Base-by-base conservation (phyloP, 2,329 filamentous ascomycete species). In the Nemania sp. region DNA sequence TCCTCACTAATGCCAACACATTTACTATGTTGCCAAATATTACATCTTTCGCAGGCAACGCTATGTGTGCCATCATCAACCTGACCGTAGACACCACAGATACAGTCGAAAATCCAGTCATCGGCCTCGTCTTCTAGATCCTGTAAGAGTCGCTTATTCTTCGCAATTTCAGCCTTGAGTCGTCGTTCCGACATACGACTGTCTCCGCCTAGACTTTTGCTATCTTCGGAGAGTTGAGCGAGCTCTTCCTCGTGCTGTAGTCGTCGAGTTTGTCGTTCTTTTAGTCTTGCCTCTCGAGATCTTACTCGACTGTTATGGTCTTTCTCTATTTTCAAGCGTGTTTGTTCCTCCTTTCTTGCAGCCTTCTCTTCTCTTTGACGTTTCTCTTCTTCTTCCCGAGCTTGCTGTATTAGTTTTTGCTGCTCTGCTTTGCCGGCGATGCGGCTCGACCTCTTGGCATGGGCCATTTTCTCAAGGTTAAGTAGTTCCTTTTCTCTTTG, bases 61-160 rank as follows among this genome's bases (percentile, higher is more conserved):
- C 94, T 97, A 77, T 97, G 94, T 7, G 93, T 91, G 41, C 96
- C 96, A 78, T 98, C 96, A 75, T 99, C 96, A 67, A 98, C 93
- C 74, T 97, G 91, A 24, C 96, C 96, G 79, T 97, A 90, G 24
- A 94, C 87, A 27, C 95, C 95, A 78, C 96, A 99, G 27, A 93
- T 87, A 78, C 96, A 99, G 78, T 99, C 96, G 74, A 99, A 99
- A 45, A 93, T 87, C 96, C 96, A 98, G 59, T 94, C 89, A 13
- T 93, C 92, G 55, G 96, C 93, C 72, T 89, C 82, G 27, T 84
- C 80, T 54, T 86, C 87, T 26, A 97, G 85, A 62, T 91, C 88
- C 73, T 92, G 87, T 11, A 97, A 83, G 38, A 93, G 92, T 78
- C 90, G 90, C 78, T 92, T 91, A 70, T 90, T 93, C 79, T 87